phyloP scores from a whole-genome alignment of 1,139 yeast species.

The Pichia sp. region DNA sequence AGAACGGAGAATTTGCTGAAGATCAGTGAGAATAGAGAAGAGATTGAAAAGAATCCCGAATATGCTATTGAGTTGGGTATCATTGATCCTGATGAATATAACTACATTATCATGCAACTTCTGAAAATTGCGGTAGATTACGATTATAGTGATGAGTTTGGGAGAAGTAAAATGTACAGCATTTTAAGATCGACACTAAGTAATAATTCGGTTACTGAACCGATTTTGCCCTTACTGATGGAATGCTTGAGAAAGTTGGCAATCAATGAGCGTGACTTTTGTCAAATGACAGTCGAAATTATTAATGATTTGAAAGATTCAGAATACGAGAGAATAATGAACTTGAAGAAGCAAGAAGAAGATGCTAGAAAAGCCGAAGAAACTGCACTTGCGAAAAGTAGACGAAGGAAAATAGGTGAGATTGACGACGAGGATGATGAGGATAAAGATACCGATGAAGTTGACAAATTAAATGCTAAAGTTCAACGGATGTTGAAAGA shows the following conservation, averaged over 20 bases:
- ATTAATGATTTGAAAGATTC: constrained; percentile 81
- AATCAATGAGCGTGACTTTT: constrained; percentile 77
- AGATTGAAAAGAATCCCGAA: constrained; percentile 17
- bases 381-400: constrained; percentile 2
- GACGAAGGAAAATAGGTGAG: constrained; percentile 23
- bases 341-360: constrained; percentile 29
- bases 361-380: constrained; percentile 19
- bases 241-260: constrained; percentile 67
- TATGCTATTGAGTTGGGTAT: constrained; percentile 25
- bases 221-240: constrained; percentile 52
- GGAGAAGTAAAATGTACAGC: constrained; percentile 76
- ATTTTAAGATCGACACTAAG: constrained; percentile 61
- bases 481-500: constrained; percentile 9
- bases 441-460: constrained; percentile 18
- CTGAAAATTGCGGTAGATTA: constrained; percentile 62
- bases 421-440: background rate
- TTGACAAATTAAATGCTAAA: constrained; percentile 11
- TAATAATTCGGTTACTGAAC: constrained; percentile 30
- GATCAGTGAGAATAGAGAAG: constrained; percentile 30
- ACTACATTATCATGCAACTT: constrained; percentile 73
- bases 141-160: constrained; percentile 89
- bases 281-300: constrained; percentile 76
- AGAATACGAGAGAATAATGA: constrained; percentile 37
- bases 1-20: constrained; percentile 39
- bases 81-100: constrained; percentile 51